Base-by-base conservation (phyloP, 2,329 filamentous ascomycete genomes). In the Fusarium torreyae region DNA sequence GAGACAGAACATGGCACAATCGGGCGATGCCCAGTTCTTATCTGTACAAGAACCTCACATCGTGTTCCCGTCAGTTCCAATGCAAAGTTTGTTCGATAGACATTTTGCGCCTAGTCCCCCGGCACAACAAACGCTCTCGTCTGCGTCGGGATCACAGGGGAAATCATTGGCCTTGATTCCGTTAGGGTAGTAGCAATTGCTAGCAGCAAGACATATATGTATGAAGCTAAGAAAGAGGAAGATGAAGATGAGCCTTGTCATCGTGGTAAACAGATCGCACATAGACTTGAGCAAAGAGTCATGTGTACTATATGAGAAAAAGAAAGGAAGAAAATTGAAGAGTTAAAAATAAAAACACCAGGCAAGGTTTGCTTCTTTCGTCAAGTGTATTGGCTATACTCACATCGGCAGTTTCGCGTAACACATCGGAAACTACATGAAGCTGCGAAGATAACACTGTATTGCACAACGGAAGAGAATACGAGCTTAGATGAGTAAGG, bases 31-130 rank as follows among this genome's bases (percentile, higher is more conserved):
- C 69, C 68, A 75, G 18, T 65, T 55, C 39, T 69, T 46, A 51
- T 76, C 71, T 2, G 74, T 74, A 52, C 73, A 75, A 1, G 74
- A 72, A 3, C 71, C 74, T 44, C 71, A 63, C 6, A 75, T 48
- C 1, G 68, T 45, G 26, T 74, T 73, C 7, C 72, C 72, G 5
- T 75, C 49, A 1, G 55, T 48, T 3, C 65, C 59, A 15, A 52
- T 50, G 36, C 70, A 75, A 6, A 75, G 26, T 55, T 70, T 70
- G 52, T 73, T 74, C 13, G 69, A 67, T 3, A 74, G 40, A 38
- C 72, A 76, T 11, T 57, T 50, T 8, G 57, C 69, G 0, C 73
- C 73, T 2, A 68, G 33, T 13, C 68, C 63, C 6, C 59, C 60
- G n/a, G 62, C 65, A 26, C 70, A 75, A 46, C 74, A 74, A 1